phyloP scores from a whole-genome alignment of 768 basidiomycete genomes.

The Tephrocybe rancida region DNA sequence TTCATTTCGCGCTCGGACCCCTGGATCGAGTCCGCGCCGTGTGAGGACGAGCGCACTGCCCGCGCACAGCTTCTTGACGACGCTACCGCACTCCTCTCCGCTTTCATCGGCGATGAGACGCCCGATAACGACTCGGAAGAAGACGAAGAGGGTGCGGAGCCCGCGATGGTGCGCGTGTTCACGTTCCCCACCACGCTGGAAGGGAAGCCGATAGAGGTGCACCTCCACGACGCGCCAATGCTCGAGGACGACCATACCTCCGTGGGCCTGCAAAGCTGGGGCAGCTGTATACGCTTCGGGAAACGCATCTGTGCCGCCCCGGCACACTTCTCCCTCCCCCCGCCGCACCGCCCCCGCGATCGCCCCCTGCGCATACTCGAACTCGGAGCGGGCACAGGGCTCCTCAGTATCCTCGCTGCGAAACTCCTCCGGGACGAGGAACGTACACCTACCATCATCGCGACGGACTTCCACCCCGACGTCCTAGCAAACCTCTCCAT shows the following conservation, averaged over 20 bases:
- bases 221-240: slow-evolving; percentile 73
- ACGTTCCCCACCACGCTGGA: slow-evolving; percentile 36
- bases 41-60: slow-evolving; percentile 38
- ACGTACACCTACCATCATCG: slow-evolving; percentile 45
- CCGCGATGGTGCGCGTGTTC: slow-evolving; percentile 52
- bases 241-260: slow-evolving; percentile 70
- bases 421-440: slow-evolving; percentile 39
- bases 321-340: slow-evolving; percentile 35
- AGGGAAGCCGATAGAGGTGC: slow-evolving; percentile 37
- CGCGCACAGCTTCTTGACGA: slow-evolving; percentile 53
- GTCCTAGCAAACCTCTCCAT: slow-evolving; percentile 67
- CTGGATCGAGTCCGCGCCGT: slow-evolving; percentile 39
- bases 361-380: slow-evolving; percentile 58
- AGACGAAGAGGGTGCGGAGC: slow-evolving; percentile 34
- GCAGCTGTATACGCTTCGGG: slow-evolving; percentile 71
- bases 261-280: slow-evolving; percentile 88
- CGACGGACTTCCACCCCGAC: slow-evolving; percentile 80
- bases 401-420: slow-evolving; percentile 72
- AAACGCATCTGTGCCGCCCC: slow-evolving; percentile 59
- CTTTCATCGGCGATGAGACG: slow-evolving; percentile 43
- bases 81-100: slow-evolving; percentile 58
- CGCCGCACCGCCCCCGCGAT: neutral
- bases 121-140: slow-evolving; percentile 35
- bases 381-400: slow-evolving; percentile 84
- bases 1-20: slow-evolving; percentile 61